phyloP scores from a whole-genome alignment of 805 yeast genomes.

The Cyberlindnera misumaiensis region DNA sequence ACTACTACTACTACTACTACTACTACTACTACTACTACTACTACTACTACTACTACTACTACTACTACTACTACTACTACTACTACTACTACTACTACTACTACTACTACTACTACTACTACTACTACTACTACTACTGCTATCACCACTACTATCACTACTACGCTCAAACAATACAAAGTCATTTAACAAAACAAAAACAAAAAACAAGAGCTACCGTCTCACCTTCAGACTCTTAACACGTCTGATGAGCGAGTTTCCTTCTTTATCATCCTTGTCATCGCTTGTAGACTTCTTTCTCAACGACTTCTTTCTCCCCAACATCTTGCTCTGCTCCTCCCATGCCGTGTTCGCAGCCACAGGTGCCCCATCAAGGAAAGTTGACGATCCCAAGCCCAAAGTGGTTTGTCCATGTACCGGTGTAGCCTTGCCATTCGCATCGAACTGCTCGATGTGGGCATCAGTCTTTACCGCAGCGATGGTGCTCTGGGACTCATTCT shows the following conservation, averaged over 20 bases:
- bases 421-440: slow-evolving; percentile 57
- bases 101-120: no score
- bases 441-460: slow-evolving; percentile 52
- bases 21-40: no score
- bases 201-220: slow-evolving; percentile 20
- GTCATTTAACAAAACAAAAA: not conserved
- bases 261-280: slow-evolving; percentile 18
- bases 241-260: slow-evolving; percentile 66
- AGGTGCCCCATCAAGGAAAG: slow-evolving; percentile 95
- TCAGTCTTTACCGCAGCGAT: slow-evolving; percentile 44
- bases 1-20: no score
- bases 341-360: slow-evolving; percentile 50
- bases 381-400: slow-evolving; percentile 84
- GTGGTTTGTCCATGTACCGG: slow-evolving; percentile 85
- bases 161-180: not conserved
- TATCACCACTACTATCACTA: no score
- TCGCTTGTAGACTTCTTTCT: slow-evolving; percentile 49
- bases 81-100: no score
- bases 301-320: slow-evolving; percentile 80
- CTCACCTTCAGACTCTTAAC: slow-evolving; percentile 87
- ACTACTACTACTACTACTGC: no score
- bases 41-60: no score
- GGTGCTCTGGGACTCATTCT: slow-evolving; percentile 13
- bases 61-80: no score
- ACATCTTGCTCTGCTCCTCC: slow-evolving; percentile 37